Evolutionary conservation across 1,284 basidiomycete species (phyloP), one percentile per base, ranked within the genome.

Genomic region (Rhodotorula sp.): DNA sequence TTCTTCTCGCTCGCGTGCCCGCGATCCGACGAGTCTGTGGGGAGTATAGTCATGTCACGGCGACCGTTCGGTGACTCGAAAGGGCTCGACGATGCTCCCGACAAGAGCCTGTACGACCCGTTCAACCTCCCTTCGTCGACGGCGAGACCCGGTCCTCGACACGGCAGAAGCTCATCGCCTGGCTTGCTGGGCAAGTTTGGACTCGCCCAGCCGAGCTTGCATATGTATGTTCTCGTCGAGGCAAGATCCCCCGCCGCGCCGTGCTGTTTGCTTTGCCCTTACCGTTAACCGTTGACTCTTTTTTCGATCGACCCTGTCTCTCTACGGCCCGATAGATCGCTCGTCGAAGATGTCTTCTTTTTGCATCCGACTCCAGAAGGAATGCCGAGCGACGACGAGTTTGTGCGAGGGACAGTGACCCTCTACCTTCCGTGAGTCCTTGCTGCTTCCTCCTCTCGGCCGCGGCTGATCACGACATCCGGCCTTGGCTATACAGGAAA

Each of bases 271-370:
- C 18, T 33, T 26, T n/a, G n/a, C n/a, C n/a, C 51, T 46, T 29
- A 15, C 29, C 51, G 15, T 56, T 45, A 42, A 29, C 18, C 30
- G 22, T n/a, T 6, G 51, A 53, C 37, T 48, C 33, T 8, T 8
- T 24, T 8, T 37, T 26, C 17, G 26, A 18, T 30, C n/a, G 12
- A 29, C 29, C 1, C 17, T 12, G 37, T 42, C 37, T 42, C 37
- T 42, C 37, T 42, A 42, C 37, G 1, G 8, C 37, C 1, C 37
- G 37, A 30, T 66, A 64, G 70, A 45, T 68, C 65, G 7, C 64
- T 73, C 59, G 59, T 54, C 6, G 61, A 73, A 30, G 72, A 73
- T 26, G 67, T 73, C 58, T 69, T 73, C 53, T 73, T 71, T 69
- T 58, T 73, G 8, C 69, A 71, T 26, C 72, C 72, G 6, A 44